phyloP scores from a whole-genome alignment of 768 basidiomycete species.

The Tulasnella sp. region DNA sequence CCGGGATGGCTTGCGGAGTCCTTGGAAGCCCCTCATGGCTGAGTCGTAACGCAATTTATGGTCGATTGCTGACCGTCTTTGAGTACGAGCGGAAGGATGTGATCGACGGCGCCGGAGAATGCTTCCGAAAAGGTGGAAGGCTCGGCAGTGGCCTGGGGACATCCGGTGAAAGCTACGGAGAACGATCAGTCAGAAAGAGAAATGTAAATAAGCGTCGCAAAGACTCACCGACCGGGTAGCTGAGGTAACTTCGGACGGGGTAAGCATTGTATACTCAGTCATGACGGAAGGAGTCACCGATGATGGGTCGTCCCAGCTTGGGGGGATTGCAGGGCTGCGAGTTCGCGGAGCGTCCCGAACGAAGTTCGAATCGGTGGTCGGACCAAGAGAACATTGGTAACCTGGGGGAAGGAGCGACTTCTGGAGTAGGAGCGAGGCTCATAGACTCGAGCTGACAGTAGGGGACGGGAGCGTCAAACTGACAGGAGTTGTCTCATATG shows the following conservation, averaged over 20 bases:
- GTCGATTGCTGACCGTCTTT: neutral
- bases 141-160: neutral
- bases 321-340: neutral
- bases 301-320: neutral
- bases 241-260: neutral
- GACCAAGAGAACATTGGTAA: neutral
- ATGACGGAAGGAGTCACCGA: neutral
- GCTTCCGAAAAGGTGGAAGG: neutral
- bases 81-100: neutral
- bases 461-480: neutral
- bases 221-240: conserved; percentile 4
- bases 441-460: neutral
- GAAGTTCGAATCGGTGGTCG: neutral
- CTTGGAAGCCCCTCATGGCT: neutral
- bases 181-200: neutral
- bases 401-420: neutral
- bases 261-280: neutral
- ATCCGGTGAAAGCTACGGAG: neutral
- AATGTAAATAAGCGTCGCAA: neutral
- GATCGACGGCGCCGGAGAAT: neutral
- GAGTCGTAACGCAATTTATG: conserved; percentile 13
- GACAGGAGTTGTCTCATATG: conserved; percentile 29
- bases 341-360: neutral
- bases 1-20: neutral
- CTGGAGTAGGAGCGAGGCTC: neutral